Conservation (phyloP, 225 moss, liverwort and hornwort genomes). For the Antitrichia curtipendula region DNA sequence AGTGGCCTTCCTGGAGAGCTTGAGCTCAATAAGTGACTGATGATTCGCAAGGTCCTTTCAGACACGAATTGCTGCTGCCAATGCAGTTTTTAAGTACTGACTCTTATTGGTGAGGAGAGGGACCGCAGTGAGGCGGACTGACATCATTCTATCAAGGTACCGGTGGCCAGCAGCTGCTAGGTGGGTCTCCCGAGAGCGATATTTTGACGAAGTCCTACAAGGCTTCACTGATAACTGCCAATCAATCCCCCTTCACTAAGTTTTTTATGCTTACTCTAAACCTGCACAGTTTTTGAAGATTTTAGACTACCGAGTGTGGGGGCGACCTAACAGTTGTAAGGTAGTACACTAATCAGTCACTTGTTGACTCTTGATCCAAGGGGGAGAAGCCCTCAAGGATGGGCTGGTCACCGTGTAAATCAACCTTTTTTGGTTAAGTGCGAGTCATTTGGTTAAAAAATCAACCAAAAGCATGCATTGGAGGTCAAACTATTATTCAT, state of each 20-base stretch:
- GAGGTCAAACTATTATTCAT: too few species aligned
- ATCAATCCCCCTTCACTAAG: not conserved
- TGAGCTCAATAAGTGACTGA: slow-evolving; percentile 10
- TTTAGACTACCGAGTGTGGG: not conserved
- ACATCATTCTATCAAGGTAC: not conserved
- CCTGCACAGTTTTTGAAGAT: not conserved
- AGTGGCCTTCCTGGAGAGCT: not conserved
- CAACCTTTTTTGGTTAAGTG: not conserved
- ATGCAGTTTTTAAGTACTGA: not conserved
- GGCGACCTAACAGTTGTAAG: not conserved
- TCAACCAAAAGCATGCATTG: too few species aligned
- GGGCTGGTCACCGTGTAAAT: not conserved
- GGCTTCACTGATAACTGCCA: not conserved
- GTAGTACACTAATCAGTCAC: not conserved
- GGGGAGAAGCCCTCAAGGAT: too few species aligned
- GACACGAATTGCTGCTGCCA: not conserved
- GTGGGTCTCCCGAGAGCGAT: not conserved
- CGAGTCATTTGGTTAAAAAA: not conserved
- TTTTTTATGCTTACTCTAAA: not conserved
- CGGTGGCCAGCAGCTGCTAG: not conserved
- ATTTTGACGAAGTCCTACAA: not conserved
- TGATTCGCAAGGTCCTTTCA: not conserved
- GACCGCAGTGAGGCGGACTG: not conserved
- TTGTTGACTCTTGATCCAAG: not conserved
- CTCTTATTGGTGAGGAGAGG: not conserved